Evolutionary conservation across 805 yeast genomes (phyloP).

Genomic region (Ogataea haglerorum): DNA sequence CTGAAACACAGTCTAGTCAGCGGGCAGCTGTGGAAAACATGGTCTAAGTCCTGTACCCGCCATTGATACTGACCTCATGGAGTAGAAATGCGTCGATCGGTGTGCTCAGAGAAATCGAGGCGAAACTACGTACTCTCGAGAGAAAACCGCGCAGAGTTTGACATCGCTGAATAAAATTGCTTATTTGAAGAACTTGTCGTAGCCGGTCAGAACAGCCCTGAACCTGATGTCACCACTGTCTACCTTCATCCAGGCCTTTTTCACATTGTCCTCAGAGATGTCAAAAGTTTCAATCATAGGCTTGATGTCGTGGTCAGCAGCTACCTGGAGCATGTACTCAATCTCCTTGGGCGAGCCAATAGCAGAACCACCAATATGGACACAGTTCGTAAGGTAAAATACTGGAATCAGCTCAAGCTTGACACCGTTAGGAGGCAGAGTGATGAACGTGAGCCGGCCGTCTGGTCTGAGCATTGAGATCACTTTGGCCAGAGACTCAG

Average conservation of each 20-base stretch:
- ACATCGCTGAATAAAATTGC: too few species aligned
- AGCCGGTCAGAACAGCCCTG: slow-evolving; percentile 60
- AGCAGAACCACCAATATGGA: slow-evolving; percentile 54
- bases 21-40: too few species aligned
- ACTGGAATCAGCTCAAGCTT: slow-evolving; percentile 2
- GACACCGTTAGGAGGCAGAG: slow-evolving; percentile 37
- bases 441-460: slow-evolving; percentile 52
- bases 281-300: slow-evolving; percentile 65
- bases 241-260: slow-evolving; percentile 53
- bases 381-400: slow-evolving; percentile 40
- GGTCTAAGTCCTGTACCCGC: too few species aligned
- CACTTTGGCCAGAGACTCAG: slow-evolving; percentile 36
- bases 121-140: too few species aligned
- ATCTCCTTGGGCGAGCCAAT: slow-evolving; percentile 65
- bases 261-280: slow-evolving; percentile 49
- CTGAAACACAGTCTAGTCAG: too few species aligned
- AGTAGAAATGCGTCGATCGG: too few species aligned
- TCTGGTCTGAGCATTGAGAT: slow-evolving; percentile 57
- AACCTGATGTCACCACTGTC: slow-evolving; percentile 56
- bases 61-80: too few species aligned
- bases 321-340: slow-evolving; percentile 60
- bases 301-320: slow-evolving; percentile 52
- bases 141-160: too few species aligned
- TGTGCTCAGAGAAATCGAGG: too few species aligned
- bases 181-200: slow-evolving; percentile 35